Evolutionary conservation across 768 basidiomycete genomes (phyloP).

Genomic region (Tylopilus plumbeoviolaceoides): DNA sequence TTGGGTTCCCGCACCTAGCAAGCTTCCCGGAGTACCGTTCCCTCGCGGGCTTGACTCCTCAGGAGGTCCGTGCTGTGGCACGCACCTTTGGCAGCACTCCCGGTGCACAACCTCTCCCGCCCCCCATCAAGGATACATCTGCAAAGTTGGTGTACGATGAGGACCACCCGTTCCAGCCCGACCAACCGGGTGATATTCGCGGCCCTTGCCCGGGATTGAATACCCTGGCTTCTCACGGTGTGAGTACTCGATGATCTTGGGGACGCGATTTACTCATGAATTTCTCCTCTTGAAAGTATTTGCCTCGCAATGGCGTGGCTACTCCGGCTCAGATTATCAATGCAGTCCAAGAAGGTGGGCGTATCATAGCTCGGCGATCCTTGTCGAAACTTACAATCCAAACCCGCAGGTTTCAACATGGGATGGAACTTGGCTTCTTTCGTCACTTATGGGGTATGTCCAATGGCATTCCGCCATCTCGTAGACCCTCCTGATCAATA

Average conservation of each 20-base stretch:
- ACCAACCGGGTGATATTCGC: conserved; percentile 20
- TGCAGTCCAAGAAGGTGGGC: conserved; percentile 21
- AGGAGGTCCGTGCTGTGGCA: conserved; percentile 13
- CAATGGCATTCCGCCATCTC: neutral
- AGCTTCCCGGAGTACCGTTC: conserved; percentile 21
- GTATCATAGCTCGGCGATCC: too few relatives aligned
- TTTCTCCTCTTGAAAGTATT: conserved; percentile 8
- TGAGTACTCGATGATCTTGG: conserved; percentile 4
- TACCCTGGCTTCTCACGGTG: conserved; percentile 26
- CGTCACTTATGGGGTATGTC: conserved; percentile 20
- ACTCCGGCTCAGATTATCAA: conserved; percentile 23
- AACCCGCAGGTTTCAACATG: conserved; percentile 22
- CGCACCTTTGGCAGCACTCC: conserved; percentile 16
- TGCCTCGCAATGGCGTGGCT: conserved; percentile 17
- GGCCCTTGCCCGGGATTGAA: conserved; percentile 26
- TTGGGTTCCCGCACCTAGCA: conserved; percentile 13
- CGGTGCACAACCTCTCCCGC: conserved; percentile 21
- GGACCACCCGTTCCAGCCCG: conserved; percentile 14
- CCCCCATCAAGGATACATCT: conserved; percentile 21
- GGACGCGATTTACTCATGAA: neutral
- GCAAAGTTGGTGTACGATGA: conserved; percentile 20
- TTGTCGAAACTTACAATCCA: neutral
- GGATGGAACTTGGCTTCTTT: conserved; percentile 19
- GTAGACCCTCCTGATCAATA: neutral
- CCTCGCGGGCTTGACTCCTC: conserved; percentile 15